Base-by-base conservation (phyloP, 129 eudicot species). In the Artemisia annua region DNA sequence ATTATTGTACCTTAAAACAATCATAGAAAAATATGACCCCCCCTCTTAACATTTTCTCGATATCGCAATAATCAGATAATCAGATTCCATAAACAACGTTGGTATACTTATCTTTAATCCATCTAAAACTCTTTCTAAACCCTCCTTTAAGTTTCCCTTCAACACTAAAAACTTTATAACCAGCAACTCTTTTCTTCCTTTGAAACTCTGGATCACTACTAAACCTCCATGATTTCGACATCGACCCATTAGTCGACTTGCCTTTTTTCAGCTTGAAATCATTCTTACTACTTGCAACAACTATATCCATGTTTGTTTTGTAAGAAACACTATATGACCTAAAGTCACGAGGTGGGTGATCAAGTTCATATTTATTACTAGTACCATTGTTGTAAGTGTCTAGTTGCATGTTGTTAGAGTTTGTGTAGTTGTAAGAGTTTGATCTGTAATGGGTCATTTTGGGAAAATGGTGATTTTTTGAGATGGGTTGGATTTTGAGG, bases 151-250 rank as follows among this genome's bases (percentile, higher is more conserved):
- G 84, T 58, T 87, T 92, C 1, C 96, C 95, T 78, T 92, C 96
- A 69, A 84, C 88, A 19, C 88, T 46, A 71, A 85, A 87, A 20
- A 82, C 98, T 80, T 87, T 92, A 50, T 92, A 92, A 69, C 95
- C 83, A 44, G 98, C 98, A 72, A 92, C 96, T 63, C 98, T 89
- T 65, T 78, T 92, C 84, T 89, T 92, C 86, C 98, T 83, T 84
- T 92, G 91, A n/a, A 92, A 85, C 84, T 92, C 98, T 3, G 98
- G 96, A 74, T 92, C 98, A 68, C 70, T 84, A 68, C 70, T 84
- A 7, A 92, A 76, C 19, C 77, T 81, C 96, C 96, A 92, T 7
- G 85, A 57, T 57, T 80, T 86, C 2, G 88, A 80, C 39, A 54
- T 12, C 19, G 92, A 82, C 50, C 73, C 82, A 3, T 71, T 78